Conservation (phyloP, 2,329 filamentous ascomycete genomes). For the Fusarium verticillioides region DNA sequence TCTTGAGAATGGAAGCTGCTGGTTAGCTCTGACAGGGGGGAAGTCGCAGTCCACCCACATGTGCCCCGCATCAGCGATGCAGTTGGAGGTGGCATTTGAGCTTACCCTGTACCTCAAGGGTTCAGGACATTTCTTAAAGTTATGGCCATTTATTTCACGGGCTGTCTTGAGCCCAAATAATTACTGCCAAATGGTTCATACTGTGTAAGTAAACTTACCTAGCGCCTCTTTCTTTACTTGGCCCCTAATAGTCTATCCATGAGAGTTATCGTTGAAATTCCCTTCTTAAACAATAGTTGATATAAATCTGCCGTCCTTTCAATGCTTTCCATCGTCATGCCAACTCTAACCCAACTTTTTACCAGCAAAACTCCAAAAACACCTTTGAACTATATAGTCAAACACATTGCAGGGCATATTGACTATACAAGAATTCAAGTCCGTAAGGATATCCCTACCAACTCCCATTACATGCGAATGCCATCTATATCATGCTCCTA, state of each 20-base stretch:
- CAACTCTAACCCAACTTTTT: constrained; percentile 27
- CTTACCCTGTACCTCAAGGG: constrained; percentile 33
- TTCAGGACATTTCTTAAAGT: background rate
- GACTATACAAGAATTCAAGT: background rate
- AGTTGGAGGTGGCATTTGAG: background rate
- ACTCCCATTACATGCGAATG: constrained; percentile 22
- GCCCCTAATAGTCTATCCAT: background rate
- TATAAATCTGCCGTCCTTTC: background rate
- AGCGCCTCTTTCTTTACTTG: background rate
- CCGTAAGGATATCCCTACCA: constrained; percentile 13
- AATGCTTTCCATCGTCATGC: background rate
- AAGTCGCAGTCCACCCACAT: background rate
- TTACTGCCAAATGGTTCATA: background rate
- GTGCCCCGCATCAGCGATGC: constrained; percentile 29
- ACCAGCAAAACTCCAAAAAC: constrained; percentile 32
- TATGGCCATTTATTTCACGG: background rate
- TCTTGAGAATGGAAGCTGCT: constrained; percentile 19
- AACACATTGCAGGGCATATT: background rate
- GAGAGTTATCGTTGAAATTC: background rate
- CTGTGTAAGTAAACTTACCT: background rate
- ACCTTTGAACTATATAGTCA: constrained; percentile 10
- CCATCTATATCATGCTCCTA: background rate
- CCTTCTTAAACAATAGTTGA: background rate
- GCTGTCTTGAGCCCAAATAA: no score
- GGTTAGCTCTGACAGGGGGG: constrained; percentile 29